Base-by-base conservation (phyloP, 768 basidiomycete species). In the Tricholoma hemisulphureum region DNA sequence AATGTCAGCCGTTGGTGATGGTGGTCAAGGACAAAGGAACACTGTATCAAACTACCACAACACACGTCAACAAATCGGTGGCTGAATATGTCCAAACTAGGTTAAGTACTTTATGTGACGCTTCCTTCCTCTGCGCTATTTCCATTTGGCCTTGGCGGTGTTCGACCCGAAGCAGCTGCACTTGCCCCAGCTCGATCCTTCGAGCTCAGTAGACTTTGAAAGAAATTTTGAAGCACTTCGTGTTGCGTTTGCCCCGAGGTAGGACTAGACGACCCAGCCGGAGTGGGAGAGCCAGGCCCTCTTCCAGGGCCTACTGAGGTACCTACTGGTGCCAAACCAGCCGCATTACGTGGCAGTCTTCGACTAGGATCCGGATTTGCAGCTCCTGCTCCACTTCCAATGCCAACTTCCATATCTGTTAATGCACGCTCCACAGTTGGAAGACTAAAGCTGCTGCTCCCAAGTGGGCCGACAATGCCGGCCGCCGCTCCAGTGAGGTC, bases 381-480 rank as follows among this genome's bases (percentile, higher is more conserved):
- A 20, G 66, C 52, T 6, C 61, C 58, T 28, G 72, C 55, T 31
- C 64, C 69, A 9, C 70, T 68, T 18, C 72, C 70, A 46, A 79
- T 67, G 4, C 82, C 82, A 51, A 81, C 80, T 65, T 96, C 93
- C 93, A 97, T 94, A 56, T 95, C 93, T 20, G 81, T 82, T 56
- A 97, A 80, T 1, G 91, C 94, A 52, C 86, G 86, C 71, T 95
- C 94, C 34, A 98, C 96, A 56, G 80, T 88, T 1, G 95, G 95
- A 51, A 98, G 75, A 66, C 74, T 89, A 74, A 95, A 88, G 58
- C 87, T 91, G 63, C 87, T 89, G 69, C 87, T 90, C 54, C 90
- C 91, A 73, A 99, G 83, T 0, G 96, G 96, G 1, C 96, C 96
- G 10, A 99, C 96, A 48, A 97, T 85, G 24, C 95, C 93, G 1